Evolutionary conservation across 306 rosid species (phyloP).

Genomic region (Lithocarpus polystachyus): DNA sequence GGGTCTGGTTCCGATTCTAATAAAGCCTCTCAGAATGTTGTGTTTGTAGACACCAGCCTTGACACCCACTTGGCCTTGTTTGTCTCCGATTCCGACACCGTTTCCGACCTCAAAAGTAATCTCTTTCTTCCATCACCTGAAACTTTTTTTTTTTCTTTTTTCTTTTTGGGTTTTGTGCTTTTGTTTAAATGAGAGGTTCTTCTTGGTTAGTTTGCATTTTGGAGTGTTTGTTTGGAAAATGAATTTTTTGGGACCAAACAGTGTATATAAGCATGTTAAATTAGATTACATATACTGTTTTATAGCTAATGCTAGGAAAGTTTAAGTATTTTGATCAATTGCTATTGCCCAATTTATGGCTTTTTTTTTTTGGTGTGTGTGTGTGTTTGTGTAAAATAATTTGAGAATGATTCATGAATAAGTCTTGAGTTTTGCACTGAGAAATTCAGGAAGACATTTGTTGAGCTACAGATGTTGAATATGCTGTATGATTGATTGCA

Average conservation of each 20-base stretch:
- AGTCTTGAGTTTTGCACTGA: no score
- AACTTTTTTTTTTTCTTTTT: not conserved
- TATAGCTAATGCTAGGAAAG: no score
- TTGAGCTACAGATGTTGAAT: no score
- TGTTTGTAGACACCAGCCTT: constrained; percentile 70
- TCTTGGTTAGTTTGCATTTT: not conserved
- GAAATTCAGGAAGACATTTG: no score
- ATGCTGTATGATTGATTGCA: no score
- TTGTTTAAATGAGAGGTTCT: not conserved
- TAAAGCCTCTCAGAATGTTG: constrained; percentile 4
- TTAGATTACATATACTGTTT: no score
- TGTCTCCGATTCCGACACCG: constrained; percentile 45
- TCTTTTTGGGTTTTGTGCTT: not conserved
- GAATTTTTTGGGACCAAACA: not conserved
- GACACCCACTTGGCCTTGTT: constrained; percentile 59
- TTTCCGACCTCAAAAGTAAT: constrained; percentile 65
- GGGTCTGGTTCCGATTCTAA: constrained; percentile 11
- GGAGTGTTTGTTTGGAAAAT: not conserved
- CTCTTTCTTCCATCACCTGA: not conserved
- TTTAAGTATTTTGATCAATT: no score
- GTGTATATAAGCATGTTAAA: not conserved
- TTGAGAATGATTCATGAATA: no score
- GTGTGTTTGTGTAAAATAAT: no score
- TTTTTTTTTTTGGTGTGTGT: no score
- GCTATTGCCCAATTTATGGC: no score